Base-by-base conservation (phyloP, 768 basidiomycete genomes). In the Panus rudis region DNA sequence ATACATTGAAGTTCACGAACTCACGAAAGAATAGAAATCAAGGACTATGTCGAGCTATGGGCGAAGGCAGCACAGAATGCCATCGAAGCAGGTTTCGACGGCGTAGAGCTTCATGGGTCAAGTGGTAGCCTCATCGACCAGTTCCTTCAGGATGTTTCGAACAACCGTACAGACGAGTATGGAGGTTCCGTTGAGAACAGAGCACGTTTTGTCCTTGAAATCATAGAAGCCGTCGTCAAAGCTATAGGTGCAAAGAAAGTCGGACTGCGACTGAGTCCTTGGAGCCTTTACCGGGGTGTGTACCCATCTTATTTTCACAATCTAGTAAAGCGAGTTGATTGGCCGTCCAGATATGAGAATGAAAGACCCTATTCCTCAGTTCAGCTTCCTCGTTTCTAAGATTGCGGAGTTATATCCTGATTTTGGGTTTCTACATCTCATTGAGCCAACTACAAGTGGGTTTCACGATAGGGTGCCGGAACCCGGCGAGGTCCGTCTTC, bases 291-390 rank as follows among this genome's bases (percentile, higher is more conserved):
- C 37, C 48, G 58, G 30, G 44, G 44, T 22, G 48, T 52, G 3
- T 22, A 11, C 11, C 8, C 8, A 10, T 13, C 17, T 37, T 13
- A 37, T 4, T 16, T 19, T 11, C 24, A n/a, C 12, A 16, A 31
- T 16, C 4, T 27, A 16, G 4, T 39, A 4, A 21, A 16, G 6
- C 25, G 8, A 10, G 6, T 4, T 17, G 11, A 40, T 45, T 10
- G 17, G 14, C 24, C 23, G 12, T 3, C 40, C 21, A 52, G 56
- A 33, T 6, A 76, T 81, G 75, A 56, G 64, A 5, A 76, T 78
- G 73, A 48, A 53, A 3, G 68, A 82, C 45, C 79, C 78, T 0
- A 59, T 69, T 3, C 74, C 78, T 0, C 73, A 72, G 7, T 84
- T 76, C 61, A 48, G 63, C 0, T 67, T 79, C 56, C 49, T 82